These are phyloP conservation scores for Talaromyces verruculosus DNA, from an alignment of 2,329 filamentous ascomycete species.

Conservation along the genomic window DNA sequence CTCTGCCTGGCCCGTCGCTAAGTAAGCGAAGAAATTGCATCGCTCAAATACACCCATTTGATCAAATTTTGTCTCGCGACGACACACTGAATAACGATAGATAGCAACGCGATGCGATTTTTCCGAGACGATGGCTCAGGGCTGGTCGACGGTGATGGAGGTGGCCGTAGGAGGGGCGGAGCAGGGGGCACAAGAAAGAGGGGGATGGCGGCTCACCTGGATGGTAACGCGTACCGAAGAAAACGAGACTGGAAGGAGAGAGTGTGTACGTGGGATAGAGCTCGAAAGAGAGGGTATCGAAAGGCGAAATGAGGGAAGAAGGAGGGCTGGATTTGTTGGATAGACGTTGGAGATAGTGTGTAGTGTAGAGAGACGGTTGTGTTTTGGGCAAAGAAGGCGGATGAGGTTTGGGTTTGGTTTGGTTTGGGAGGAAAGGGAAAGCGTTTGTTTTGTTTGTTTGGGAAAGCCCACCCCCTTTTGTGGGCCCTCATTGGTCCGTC, in stretches of 20 bases:
- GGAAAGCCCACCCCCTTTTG: constrained; percentile 8
- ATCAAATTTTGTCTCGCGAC: background rate
- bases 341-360: constrained; percentile 23
- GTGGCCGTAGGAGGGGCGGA: constrained; percentile 19
- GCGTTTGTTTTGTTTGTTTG: constrained; percentile 19
- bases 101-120: constrained; percentile 14
- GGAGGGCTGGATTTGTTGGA: constrained; percentile 21
- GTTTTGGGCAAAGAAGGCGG: constrained; percentile 20
- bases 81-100: background rate
- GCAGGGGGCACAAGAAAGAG: constrained; percentile 22
- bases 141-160: constrained; percentile 14
- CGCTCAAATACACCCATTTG: constrained; percentile 1
- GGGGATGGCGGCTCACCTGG: constrained; percentile 23
- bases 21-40: constrained; percentile 14
- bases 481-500: constrained; percentile 17
- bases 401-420: constrained; percentile 16
- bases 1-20: constrained; percentile 14
- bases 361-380: constrained; percentile 23
- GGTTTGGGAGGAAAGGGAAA: constrained; percentile 3
- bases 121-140: constrained; percentile 12
- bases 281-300: constrained; percentile 23
- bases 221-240: constrained; percentile 22
- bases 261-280: constrained; percentile 22
- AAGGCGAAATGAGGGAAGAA: constrained; percentile 22
- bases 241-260: constrained; percentile 23